Conservation (phyloP, 257 asterid genomes). For the Fraxinus quadrangulata region DNA sequence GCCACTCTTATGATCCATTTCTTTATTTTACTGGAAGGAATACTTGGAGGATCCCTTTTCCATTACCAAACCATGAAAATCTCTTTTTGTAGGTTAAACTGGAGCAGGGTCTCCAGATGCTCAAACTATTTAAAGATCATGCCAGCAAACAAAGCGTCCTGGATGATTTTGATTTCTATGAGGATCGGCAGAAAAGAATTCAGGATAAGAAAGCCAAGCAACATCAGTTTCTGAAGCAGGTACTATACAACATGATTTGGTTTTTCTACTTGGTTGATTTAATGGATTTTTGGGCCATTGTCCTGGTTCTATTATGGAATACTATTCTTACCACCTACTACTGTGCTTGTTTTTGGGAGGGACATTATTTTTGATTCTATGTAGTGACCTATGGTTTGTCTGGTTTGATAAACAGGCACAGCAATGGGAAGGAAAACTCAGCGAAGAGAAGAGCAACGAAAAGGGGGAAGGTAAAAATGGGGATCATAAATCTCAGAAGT, state of each 20-base stretch:
- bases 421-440: conserved; percentile 30
- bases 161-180: conserved; percentile 77
- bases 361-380: background rate
- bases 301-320: background rate
- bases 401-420: conserved; percentile 14
- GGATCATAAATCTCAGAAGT: conserved; percentile 32
- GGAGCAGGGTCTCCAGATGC: conserved; percentile 60
- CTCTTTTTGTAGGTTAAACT: conserved; percentile 46
- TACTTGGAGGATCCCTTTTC: background rate
- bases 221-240: conserved; percentile 48
- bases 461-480: conserved; percentile 33
- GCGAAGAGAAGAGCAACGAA: conserved; percentile 37
- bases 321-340: too few relatives aligned
- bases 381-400: background rate
- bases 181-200: conserved; percentile 63
- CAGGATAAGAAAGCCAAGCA: conserved; percentile 59
- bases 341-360: background rate
- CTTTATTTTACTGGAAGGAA: background rate
- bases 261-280: background rate
- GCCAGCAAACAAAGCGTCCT: conserved; percentile 53
- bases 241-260: conserved; percentile 3
- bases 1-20: background rate
- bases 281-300: background rate
- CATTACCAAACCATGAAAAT: background rate
- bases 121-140: conserved; percentile 65